Base-by-base conservation (phyloP, 306 rosid species). In the Psophocarpus tetragonolobus region DNA sequence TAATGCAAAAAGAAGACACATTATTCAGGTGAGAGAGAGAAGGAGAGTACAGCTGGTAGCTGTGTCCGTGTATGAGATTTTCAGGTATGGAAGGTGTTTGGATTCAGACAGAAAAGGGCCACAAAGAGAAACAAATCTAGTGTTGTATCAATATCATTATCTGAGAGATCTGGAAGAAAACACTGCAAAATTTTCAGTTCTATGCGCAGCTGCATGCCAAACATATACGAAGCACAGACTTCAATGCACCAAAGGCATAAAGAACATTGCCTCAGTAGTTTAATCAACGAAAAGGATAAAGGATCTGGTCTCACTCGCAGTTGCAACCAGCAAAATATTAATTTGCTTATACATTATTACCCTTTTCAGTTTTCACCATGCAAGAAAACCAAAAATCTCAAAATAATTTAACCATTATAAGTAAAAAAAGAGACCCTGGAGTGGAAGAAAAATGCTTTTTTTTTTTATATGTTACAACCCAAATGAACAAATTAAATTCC, bases 261-360 rank as follows among this genome's bases (percentile, higher is more conserved):
- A 86, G 94, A 91, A 89, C 97, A 91, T 86, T 80, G 90, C 77
- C 78, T 73, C 91, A 81, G 83, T 86, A 71, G 97, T 90, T 92
- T 87, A 90, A 89, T 86, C 91, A 87, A 86, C 47, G 29, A 82
- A 82, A 84, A 69, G 76, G 60, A 74, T 58, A 36, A 26, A 36
- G 45, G 84, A 30, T 71, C 87, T 79, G 87, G 66, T 83, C 85
- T 51, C 39, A 84, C 78, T 71, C 88, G 71, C 82, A 54, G 85
- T 84, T 74, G 82, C 76, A 81, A 83, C 73, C 88, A 81, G 83
- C 58, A 61, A 57, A 76, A 12, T 30, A 62, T 32, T 62, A 35
- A 64, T 65, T 20, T 10, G 50, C 21, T 65, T 50, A 36, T 11
- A 65, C 71, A 65, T 65, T 38, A 65, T 29, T 65, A 65, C 71